Evolutionary conservation across 2,329 filamentous ascomycete genomes (phyloP), one percentile per base, ranked within the genome.

Genomic region (Colletotrichum spinosum): DNA sequence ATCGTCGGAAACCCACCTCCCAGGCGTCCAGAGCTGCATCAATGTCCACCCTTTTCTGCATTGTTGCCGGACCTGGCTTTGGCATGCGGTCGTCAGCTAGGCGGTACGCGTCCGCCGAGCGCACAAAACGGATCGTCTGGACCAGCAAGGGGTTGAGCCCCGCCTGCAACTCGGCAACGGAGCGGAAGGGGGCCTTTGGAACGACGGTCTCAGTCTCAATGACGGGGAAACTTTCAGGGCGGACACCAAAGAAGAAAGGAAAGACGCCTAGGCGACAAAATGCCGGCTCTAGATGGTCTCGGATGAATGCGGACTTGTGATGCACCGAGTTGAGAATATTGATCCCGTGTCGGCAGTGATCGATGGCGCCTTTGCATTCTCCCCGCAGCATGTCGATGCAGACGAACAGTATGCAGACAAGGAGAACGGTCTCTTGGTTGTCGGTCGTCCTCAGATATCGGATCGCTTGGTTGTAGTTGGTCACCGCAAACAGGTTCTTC

Each of bases 301-400:
- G 69, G 3, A 71, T 69, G 4, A 75, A 71, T 15, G 65, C 72
- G 2, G 69, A 67, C 9, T 61, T 53, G 37, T 69, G 64, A n/a
- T 38, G 57, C 3, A 46, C 55, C 0, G 68, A 69, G 55, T 76
- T 76, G 7, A 80, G 71, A 1, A 82, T 73, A 13, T 67, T 67
- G 13, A 80, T 72, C 9, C 80, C 80, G 58, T 81, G 79, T 0
- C 72, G 72, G 5, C 74, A 76, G 59, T 83, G 80, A 8, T 71
- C 71, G 5, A 77, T 72, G 1, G 79, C 80, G 4, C 73, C 71
- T 6, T 72, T 68, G 15, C 69, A 70, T 68, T 81, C 74, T 8
- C 75, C 78, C 1, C 76, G 75, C 1, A 82, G 70, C 60, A 80
- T 76, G 66, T 82, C 80, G 57, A 83, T 78, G 65, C 79, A 82